Evolutionary conservation across 1,284 basidiomycete genomes (phyloP).

Genomic region (Cryptococcus sp.): DNA sequence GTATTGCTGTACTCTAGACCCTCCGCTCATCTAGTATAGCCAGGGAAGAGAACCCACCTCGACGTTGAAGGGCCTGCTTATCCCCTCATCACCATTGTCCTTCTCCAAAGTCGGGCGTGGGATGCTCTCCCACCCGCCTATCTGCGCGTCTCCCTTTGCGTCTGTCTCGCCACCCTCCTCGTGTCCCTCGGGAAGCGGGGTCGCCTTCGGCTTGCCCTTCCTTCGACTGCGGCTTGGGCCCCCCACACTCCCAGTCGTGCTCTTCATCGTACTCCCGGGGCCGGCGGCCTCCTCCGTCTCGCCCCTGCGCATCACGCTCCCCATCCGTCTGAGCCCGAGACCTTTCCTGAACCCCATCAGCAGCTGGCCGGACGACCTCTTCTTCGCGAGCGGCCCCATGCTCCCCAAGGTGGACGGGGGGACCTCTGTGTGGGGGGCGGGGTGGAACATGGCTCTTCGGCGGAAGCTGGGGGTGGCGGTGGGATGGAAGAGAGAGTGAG

Average conservation of each 20-base stretch:
- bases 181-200: too few species aligned
- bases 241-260: not conserved
- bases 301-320: constrained; percentile 17
- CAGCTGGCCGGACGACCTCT: constrained; percentile 16
- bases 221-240: too few species aligned
- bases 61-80: constrained; percentile 43
- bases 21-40: not conserved
- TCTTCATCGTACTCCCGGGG: not conserved
- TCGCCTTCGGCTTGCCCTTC: not conserved
- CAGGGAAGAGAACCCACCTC: constrained; percentile 25
- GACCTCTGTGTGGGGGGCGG: too few species aligned
- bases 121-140: not conserved
- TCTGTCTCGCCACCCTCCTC: too few species aligned
- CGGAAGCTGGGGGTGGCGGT: not conserved
- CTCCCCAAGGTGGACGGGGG: not conserved
- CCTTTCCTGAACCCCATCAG: constrained; percentile 15
- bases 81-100: constrained; percentile 28
- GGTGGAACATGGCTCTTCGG: not conserved
- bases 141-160: not conserved
- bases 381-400: not conserved
- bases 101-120: not conserved
- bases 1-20: too few species aligned
- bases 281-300: constrained; percentile 1
- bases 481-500: not conserved
- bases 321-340: constrained; percentile 13